These are phyloP conservation scores for Argentina anserina DNA, from an alignment of 306 rosid genomes.

Conservation along the genomic window DNA sequence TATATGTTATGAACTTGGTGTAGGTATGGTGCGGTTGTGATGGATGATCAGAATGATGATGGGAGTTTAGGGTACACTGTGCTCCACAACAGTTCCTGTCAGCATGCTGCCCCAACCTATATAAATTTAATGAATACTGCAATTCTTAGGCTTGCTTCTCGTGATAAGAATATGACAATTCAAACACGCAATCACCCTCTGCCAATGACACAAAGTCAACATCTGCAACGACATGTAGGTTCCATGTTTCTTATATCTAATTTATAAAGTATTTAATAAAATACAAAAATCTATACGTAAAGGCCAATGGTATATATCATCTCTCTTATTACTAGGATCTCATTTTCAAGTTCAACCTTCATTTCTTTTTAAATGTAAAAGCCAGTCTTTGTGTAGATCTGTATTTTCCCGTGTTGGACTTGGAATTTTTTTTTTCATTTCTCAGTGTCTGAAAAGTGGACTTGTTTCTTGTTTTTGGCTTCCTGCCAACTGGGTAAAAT, in stretches of 20 bases:
- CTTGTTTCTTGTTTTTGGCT: neutral
- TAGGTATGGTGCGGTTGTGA: constrained; percentile 93
- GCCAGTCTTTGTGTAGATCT: neutral
- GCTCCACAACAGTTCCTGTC: constrained; percentile 87
- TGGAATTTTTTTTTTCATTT: neutral
- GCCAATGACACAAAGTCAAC: constrained; percentile 90
- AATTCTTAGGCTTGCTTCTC: constrained; percentile 67
- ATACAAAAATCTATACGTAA: neutral
- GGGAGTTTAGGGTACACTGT: constrained; percentile 93
- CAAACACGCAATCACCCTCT: constrained; percentile 88
- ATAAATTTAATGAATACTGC: constrained; percentile 94
- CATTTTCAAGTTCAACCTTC: too few species aligned
- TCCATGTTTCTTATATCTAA: neutral
- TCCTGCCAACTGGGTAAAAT: neutral
- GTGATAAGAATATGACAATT: constrained; percentile 65
- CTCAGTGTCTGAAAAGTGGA: neutral
- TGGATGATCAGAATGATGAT: constrained; percentile 74
- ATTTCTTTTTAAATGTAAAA: neutral
- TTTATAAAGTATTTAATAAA: neutral
- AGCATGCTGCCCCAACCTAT: constrained; percentile 93
- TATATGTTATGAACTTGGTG: constrained; percentile 22
- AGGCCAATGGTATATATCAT: neutral
- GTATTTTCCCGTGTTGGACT: neutral
- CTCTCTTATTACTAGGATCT: neutral
- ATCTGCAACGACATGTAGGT: constrained; percentile 78